Percentiles rank a stretch among this genome's conserved stretches.
Evolutionary conservation across 2,329 filamentous ascomycete species (phyloP).

Genomic region (Fusarium sp.): DNA sequence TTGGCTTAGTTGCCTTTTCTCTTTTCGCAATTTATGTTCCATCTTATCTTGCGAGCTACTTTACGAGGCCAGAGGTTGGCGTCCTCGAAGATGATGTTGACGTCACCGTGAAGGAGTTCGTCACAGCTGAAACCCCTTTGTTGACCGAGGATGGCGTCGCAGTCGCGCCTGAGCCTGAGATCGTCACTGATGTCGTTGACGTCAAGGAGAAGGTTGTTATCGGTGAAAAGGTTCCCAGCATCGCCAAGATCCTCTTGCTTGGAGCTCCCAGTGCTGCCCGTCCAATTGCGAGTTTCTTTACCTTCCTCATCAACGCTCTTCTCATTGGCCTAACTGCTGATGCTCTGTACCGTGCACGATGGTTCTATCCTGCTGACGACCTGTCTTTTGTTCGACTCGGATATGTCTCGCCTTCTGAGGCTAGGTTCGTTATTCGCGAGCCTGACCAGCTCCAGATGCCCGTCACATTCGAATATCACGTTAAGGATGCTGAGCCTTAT

Average conservation of each 20-base stretch:
- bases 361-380: conserved; percentile 77
- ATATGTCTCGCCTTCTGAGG: conserved; percentile 83
- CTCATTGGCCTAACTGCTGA: conserved; percentile 80
- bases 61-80: conserved; percentile 67
- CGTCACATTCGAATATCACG: conserved; percentile 75
- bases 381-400: conserved; percentile 89
- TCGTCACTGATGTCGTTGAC: conserved; percentile 65
- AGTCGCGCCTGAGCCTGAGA: conserved; percentile 49
- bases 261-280: conserved; percentile 82
- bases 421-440: conserved; percentile 86
- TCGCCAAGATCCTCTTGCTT: conserved; percentile 75
- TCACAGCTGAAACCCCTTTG: conserved; percentile 45
- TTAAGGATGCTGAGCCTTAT: conserved; percentile 64
- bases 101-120: conserved; percentile 63
- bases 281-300: conserved; percentile 72
- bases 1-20: conserved; percentile 68
- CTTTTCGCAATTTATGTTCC: conserved; percentile 75
- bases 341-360: conserved; percentile 78
- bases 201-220: conserved; percentile 73
- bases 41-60: conserved; percentile 70
- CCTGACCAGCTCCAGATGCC: conserved; percentile 81
- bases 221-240: conserved; percentile 66
- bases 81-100: conserved; percentile 72
- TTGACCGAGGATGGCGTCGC: conserved; percentile 50
- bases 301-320: conserved; percentile 77